These are phyloP conservation scores for Dryas alaskensis DNA, from an alignment of 306 rosid genomes.

Conservation along the genomic window DNA sequence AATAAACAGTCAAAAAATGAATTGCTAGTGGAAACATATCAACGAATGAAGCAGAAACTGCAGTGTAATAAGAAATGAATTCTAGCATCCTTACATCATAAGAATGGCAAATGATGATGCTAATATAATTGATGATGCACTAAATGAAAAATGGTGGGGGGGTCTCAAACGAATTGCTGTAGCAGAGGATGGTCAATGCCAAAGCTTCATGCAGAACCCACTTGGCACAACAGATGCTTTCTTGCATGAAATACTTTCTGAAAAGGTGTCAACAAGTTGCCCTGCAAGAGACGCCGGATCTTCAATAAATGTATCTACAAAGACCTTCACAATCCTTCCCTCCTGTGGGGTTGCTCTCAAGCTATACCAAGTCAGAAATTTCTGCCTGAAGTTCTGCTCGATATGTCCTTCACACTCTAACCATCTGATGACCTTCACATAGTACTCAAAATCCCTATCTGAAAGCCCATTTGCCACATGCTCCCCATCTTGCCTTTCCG, in stretches of 20 bases:
- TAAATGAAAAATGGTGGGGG: conserved; percentile 43
- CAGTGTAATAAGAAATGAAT: conserved; percentile 20
- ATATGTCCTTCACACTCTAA: conserved; percentile 92
- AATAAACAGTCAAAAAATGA: not conserved
- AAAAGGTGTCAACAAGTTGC: conserved; percentile 90
- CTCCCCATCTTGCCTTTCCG: conserved; percentile 54
- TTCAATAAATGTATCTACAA: conserved; percentile 64
- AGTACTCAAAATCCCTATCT: conserved; percentile 69
- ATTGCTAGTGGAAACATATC: not conserved
- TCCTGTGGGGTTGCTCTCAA: conserved; percentile 79
- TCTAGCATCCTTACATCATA: conserved; percentile 39
- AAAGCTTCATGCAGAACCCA: conserved; percentile 93
- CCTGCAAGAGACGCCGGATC: conserved; percentile 90
- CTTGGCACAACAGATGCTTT: conserved; percentile 59
- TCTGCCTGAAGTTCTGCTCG: conserved; percentile 92
- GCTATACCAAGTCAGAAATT: conserved; percentile 93
- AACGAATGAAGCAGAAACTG: conserved; percentile 1
- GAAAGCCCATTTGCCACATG: conserved; percentile 43
- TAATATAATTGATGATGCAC: conserved; percentile 37
- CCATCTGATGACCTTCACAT: conserved; percentile 84
- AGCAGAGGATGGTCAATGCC: conserved; percentile 56
- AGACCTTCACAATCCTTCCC: conserved; percentile 75
- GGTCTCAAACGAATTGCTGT: conserved; percentile 50
- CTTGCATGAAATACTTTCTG: conserved; percentile 75
- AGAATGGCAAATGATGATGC: conserved; percentile 42